A percentile compares a stretch with the other conserved stretches of the same genome.
Evolutionary conservation across 352 stramenopile genomes (phyloP).

Genomic region (Pythium aphanidermatum): DNA sequence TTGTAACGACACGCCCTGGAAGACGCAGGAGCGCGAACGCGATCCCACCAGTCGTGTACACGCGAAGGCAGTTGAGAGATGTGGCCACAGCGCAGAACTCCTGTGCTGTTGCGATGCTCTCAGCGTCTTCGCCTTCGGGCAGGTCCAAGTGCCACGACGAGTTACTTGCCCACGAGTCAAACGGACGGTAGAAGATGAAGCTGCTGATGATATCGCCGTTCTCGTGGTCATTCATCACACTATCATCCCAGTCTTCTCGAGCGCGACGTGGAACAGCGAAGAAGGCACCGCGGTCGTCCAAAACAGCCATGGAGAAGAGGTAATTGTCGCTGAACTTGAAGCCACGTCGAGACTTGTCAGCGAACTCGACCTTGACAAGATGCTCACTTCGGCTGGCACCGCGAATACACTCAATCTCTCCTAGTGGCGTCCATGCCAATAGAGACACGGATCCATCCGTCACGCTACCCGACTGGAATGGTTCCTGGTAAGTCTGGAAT

Average conservation of each 20-base stretch:
- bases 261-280: constrained; percentile 60
- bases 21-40: constrained; percentile 58
- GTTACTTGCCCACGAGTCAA: constrained; percentile 80
- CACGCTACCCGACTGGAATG: constrained; percentile 62
- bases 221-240: constrained; percentile 24
- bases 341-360: constrained; percentile 69
- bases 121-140: constrained; percentile 62
- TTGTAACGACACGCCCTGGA: constrained; percentile 61
- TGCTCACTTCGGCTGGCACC: constrained; percentile 61
- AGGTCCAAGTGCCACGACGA: constrained; percentile 71
- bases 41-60: constrained; percentile 68
- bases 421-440: constrained; percentile 63
- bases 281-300: constrained; percentile 69
- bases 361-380: constrained; percentile 77
- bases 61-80: constrained; percentile 59
- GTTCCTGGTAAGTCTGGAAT: constrained; percentile 36
- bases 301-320: constrained; percentile 66
- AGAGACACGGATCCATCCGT: constrained; percentile 41
- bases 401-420: constrained; percentile 76
- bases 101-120: constrained; percentile 47
- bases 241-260: constrained; percentile 60
- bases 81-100: constrained; percentile 77
- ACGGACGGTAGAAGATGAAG: constrained; percentile 78
- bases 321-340: constrained; percentile 88
- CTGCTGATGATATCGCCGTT: constrained; percentile 53